A percentile compares a stretch with the other conserved stretches of the same genome.
Conservation (phyloP, 2,329 filamentous ascomycete species). For the Pyricularia sp. region DNA sequence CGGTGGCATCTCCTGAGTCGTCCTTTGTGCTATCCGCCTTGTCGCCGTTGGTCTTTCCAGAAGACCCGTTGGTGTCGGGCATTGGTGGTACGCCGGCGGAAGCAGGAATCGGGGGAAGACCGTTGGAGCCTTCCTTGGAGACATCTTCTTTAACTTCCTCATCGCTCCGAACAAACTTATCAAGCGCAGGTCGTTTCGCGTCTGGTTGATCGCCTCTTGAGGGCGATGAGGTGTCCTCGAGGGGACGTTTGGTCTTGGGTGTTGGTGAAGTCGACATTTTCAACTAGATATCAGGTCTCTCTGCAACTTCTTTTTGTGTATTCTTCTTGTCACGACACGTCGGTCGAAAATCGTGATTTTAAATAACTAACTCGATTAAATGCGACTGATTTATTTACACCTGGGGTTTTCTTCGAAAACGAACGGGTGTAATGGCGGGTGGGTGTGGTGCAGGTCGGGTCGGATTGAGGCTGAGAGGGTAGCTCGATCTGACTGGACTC, state of each 20-base stretch:
- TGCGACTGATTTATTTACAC: conserved; percentile 61
- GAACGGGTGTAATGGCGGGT: conserved; percentile 65
- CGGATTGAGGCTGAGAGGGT: conserved; percentile 9
- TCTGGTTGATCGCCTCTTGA: conserved; percentile 90
- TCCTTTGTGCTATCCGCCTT: conserved; percentile 37
- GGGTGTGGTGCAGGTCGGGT: conserved; percentile 19
- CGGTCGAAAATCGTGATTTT: neutral
- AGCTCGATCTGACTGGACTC: conserved; percentile 8
- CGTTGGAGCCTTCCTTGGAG: conserved; percentile 15
- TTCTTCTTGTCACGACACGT: conserved; percentile 22
- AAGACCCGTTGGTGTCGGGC: conserved; percentile 33
- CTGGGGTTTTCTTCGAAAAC: conserved; percentile 81
- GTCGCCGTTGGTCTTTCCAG: conserved; percentile 36
- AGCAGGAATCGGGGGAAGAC: conserved; percentile 11
- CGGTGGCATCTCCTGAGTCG: conserved; percentile 53
- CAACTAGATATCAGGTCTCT: conserved; percentile 28
- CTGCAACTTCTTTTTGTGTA: conserved; percentile 38
- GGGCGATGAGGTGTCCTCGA: conserved; percentile 93
- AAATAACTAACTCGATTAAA: conserved; percentile 21
- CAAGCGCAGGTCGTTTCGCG: conserved; percentile 88
- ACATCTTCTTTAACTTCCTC: conserved; percentile 35
- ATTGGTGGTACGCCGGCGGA: conserved; percentile 9
- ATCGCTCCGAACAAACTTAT: conserved; percentile 71
- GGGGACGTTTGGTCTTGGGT: conserved; percentile 71
- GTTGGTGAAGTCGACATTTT: conserved; percentile 62